Conservation (phyloP, 768 basidiomycete genomes). For the Kwoniella dejecticola region DNA sequence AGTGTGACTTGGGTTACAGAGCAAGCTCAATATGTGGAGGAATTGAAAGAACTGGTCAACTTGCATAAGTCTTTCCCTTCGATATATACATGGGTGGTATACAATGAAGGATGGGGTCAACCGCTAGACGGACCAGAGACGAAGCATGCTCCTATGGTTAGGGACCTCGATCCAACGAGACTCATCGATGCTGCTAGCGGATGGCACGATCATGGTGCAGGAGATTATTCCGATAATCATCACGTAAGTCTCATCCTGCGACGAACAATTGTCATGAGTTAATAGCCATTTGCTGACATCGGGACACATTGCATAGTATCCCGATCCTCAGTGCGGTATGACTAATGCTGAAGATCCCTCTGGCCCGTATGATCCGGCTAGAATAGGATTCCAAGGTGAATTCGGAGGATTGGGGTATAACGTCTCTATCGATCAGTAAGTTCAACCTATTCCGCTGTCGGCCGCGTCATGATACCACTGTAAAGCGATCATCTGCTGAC, state of each 20-base stretch:
- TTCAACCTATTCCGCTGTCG: too few species aligned
- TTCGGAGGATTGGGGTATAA: constrained; percentile 31
- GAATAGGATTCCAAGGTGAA: constrained; percentile 38
- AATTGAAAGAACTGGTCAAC: constrained; percentile 26
- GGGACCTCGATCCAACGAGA: constrained; percentile 28
- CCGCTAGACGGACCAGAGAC: constrained; percentile 20
- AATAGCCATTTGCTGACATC: constrained; percentile 3
- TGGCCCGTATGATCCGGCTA: constrained; percentile 25
- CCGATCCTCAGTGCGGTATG: constrained; percentile 29
- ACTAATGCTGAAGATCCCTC: background rate
- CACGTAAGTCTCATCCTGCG: constrained; percentile 16
- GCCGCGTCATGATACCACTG: too few species aligned
- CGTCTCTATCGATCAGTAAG: constrained; percentile 36
- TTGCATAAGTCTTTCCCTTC: constrained; percentile 31
- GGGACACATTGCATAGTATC: constrained; percentile 15
- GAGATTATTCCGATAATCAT: constrained; percentile 33
- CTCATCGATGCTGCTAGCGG: constrained; percentile 24
- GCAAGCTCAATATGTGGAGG: constrained; percentile 25
- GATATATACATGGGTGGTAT: constrained; percentile 34
- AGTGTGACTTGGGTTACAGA: constrained; percentile 4
- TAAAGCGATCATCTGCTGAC: too few species aligned
- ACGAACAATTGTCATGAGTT: background rate
- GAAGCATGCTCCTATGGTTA: constrained; percentile 19
- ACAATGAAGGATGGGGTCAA: constrained; percentile 40
- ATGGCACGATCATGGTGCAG: constrained; percentile 33